Evolutionary conservation across 805 yeast genomes (phyloP), one percentile per base, ranked within the genome.

Genomic region (Wickerhamiella azymoides): DNA sequence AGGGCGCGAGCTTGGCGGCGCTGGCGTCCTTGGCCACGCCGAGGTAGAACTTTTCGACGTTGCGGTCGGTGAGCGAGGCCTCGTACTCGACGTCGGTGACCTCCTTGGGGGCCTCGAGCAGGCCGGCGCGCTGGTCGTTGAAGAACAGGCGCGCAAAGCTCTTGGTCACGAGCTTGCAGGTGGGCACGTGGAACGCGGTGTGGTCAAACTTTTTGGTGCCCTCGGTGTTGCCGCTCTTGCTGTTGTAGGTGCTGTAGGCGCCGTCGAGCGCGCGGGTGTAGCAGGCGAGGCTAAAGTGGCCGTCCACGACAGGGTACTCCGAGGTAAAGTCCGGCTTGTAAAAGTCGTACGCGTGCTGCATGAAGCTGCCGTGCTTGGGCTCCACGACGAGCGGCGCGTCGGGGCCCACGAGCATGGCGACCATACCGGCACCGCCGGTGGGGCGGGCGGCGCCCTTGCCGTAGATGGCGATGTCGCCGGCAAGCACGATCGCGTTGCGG

Each of bases 371-470:
- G 69, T 92, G 84, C 49, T 77, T 75, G 39, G 80, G 68, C 57
- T 92, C 97, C 57, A 92, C 79, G 36, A 84, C 96, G 55, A 92
- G 74, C 54, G 98, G 98, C 36, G 98, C 96, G 62, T 92, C 94
- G 45, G 97, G 95, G 43, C 98, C 98, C 58, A 92, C 84, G 63
- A 83, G 77, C 62, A 92, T 58, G 38, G 98, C 98, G 50, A 89
- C 93, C 40, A 93, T 74, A 63, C 98, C 98, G 46, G 94, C 96
- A 71, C 98, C 98, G 65, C 98, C 98, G 45, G 98, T 92, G 61
- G 98, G 98, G 74, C 98, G 81, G 47, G 98, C 98, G 33, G 94
- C 81, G 63, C 98, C 98, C 69, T 88, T 77, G 58, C 88, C 86
- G 68, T 92, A 92, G 56, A 92, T 80, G 61, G 98, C 98, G 65